Base-by-base conservation (phyloP, 352 stramenopile species). In the Globisporangium ultimum region DNA sequence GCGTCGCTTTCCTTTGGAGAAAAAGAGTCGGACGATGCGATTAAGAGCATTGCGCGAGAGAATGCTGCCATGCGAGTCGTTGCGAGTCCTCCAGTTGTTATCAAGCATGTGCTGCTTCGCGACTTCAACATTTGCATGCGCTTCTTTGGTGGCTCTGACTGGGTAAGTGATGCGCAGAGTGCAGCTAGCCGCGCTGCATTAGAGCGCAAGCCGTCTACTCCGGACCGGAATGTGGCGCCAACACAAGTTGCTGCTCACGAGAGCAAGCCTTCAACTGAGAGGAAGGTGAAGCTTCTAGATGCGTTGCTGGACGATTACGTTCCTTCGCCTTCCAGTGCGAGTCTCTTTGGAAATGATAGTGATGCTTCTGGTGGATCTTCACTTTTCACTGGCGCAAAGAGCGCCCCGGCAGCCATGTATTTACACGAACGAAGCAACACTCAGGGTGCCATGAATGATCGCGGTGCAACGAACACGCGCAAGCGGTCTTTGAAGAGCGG, bases 81-180 rank as follows among this genome's bases (percentile, higher is more conserved):
- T 43, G 70, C 74, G 10, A 70, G 67, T 12, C 51, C 80, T 3
- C 84, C 86, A 1, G 56, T 93, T n/a, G 78, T 93, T 4, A 70
- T 92, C 21, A 87, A 78, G 38, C 82, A 91, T 42, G 76, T 96
- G n/a, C 58, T 96, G 17, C 62, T 96, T 24, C 85, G 87, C 36
- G 87, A 96, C 28, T 93, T 96, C 34, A 95, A 89, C 53, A 78
- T 96, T 48, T 90, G 86, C 68, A 91, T 94, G 77, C 80, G 85
- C 3, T 91, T 96, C 62, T 96, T 96, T 63, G 87, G 85, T 45
- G 87, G 87, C 0, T 89, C 73, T 13, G 87, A 96, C 58, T 96
- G 84, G 85, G 83, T 72, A 1, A 71, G 78, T 17, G 76, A 90
- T 53, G 61, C 68, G 1, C 72, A 67, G 21, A 81, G 88, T 55